A percentile compares a stretch with the other conserved stretches of the same genome.
These are phyloP conservation scores for Cyberlindnera americana DNA, from an alignment of 805 yeast genomes.

Conservation along the genomic window DNA sequence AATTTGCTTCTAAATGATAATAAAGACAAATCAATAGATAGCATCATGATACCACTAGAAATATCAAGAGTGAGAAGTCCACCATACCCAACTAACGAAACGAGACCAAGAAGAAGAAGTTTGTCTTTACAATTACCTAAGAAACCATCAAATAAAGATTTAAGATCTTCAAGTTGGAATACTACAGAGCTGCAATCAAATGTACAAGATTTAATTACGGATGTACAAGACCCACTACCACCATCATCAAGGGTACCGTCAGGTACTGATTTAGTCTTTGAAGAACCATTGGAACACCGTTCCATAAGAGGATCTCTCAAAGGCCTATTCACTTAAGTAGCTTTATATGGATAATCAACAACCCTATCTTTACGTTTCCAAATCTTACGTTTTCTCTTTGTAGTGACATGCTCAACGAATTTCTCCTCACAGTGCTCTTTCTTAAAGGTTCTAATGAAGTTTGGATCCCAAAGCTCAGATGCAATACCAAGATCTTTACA, in stretches of 20 bases:
- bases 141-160: constrained; percentile 6
- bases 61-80: constrained; percentile 6
- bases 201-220: no score
- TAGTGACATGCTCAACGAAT: constrained; percentile 79
- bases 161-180: constrained; percentile 6
- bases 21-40: no score
- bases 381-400: constrained; percentile 81
- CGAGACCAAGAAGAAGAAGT: constrained; percentile 8
- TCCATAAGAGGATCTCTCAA: constrained; percentile 7
- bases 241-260: constrained; percentile 4
- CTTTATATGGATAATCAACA: constrained; percentile 83
- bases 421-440: constrained; percentile 68
- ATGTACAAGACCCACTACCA: no score
- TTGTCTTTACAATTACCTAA: not conserved
- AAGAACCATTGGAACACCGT: constrained; percentile 6
- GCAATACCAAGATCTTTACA: constrained; percentile 97
- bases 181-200: not conserved
- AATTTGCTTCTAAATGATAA: not conserved
- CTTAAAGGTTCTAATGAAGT: constrained; percentile 72
- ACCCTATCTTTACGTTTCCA: constrained; percentile 87
- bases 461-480: constrained; percentile 96
- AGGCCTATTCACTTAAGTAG: constrained; percentile 11
- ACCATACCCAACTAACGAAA: not conserved
- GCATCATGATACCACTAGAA: constrained; percentile 6
- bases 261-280: constrained; percentile 9